Evolutionary conservation across 2,329 filamentous ascomycete genomes (phyloP).

Genomic region (Elsinoe necatrix): DNA sequence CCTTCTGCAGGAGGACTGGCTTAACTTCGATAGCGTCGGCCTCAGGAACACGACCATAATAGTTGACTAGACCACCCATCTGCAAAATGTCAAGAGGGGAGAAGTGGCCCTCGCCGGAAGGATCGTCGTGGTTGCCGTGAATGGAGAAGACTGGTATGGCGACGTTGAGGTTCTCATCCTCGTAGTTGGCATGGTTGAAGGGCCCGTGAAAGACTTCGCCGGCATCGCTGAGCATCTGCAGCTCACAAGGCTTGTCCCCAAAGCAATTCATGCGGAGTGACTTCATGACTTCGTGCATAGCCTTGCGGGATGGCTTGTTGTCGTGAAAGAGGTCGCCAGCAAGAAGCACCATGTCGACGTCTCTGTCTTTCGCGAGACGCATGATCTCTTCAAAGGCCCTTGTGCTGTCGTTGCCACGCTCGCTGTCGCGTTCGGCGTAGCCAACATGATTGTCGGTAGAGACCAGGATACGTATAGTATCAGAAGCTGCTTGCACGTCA

Average conservation of each 20-base stretch:
- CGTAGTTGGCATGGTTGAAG: constrained; percentile 94
- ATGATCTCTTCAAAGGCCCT: constrained; percentile 92
- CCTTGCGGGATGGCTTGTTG: constrained; percentile 91
- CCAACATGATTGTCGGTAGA: constrained; percentile 98
- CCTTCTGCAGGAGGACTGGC: constrained; percentile 87
- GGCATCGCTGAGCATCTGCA: constrained; percentile 90
- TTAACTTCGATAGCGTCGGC: constrained; percentile 90
- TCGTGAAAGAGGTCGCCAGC: constrained; percentile 96
- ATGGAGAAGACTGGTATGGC: constrained; percentile 97
- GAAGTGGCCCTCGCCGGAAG: constrained; percentile 87
- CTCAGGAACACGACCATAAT: constrained; percentile 86
- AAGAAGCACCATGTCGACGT: constrained; percentile 96
- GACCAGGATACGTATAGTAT: constrained; percentile 90
- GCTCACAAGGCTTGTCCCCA: constrained; percentile 88
- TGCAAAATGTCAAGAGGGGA: constrained; percentile 88
- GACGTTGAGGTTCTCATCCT: constrained; percentile 93
- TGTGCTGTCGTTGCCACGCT: constrained; percentile 97
- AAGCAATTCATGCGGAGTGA: constrained; percentile 88
- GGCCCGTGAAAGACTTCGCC: constrained; percentile 82
- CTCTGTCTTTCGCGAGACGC: constrained; percentile 72
- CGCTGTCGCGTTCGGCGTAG: constrained; percentile 84
- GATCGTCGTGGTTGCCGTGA: constrained; percentile 96
- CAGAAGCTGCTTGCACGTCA: constrained; percentile 41
- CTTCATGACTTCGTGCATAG: constrained; percentile 96
- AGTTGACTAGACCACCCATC: constrained; percentile 85